These are phyloP conservation scores for Leavenworthia alabamica DNA, from an alignment of 345 rosid species.

Conservation along the genomic window DNA sequence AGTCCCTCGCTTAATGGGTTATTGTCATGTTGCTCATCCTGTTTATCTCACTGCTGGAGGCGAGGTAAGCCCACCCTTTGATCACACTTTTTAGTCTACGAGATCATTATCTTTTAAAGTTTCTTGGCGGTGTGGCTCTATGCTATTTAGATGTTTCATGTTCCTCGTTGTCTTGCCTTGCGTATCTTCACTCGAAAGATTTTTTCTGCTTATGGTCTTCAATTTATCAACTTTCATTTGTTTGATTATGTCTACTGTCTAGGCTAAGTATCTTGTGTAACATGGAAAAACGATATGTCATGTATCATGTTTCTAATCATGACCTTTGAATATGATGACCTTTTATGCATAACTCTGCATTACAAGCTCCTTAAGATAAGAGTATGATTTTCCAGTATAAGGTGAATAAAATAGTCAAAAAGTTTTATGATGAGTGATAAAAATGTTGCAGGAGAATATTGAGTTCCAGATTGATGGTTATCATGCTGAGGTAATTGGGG, in stretches of 20 bases:
- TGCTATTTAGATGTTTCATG: not conserved
- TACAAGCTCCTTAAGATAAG: not conserved
- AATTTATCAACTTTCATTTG: not conserved
- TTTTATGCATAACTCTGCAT: not conserved
- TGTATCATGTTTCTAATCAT: not conserved
- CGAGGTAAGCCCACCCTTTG: constrained; percentile 39
- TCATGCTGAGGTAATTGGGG: constrained; percentile 76
- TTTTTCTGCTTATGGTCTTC: not conserved
- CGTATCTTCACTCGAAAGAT: not conserved
- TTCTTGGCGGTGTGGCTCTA: not conserved
- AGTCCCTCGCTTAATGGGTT: constrained; percentile 92
- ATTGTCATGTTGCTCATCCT: constrained; percentile 93
- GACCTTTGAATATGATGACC: not conserved
- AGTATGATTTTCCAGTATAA: not conserved
- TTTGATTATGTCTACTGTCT: not conserved
- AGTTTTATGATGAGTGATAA: not conserved
- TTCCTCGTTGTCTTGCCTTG: not conserved
- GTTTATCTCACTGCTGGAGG: constrained; percentile 74
- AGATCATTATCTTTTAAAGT: not conserved
- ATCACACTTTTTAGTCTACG: not conserved
- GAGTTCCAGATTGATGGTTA: constrained; percentile 75
- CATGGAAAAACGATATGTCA: not conserved
- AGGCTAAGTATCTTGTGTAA: not conserved
- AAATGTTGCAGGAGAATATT: constrained; percentile 41
- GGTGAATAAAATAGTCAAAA: not conserved